Percentiles rank a stretch among this genome's conserved stretches.
phyloP scores from a whole-genome alignment of 140 eudicot species.

The Ambrosia hybrid region DNA sequence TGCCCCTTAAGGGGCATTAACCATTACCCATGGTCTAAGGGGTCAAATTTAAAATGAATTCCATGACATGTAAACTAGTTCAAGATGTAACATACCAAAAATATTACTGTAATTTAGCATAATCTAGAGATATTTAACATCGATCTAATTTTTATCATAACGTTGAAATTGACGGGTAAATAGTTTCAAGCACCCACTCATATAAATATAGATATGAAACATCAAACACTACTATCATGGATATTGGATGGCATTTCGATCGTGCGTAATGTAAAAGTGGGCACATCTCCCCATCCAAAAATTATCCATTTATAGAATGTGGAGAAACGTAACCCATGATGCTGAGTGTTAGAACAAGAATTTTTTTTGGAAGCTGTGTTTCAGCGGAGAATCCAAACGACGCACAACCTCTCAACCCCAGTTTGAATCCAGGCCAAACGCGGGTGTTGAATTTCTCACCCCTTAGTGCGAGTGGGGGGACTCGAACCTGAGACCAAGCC shows the following conservation, averaged over 20 bases:
- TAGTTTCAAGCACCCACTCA: slow-evolving; percentile 4
- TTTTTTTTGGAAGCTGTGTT: too few species aligned
- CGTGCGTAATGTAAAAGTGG: neutral
- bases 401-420: too few species aligned
- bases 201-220: neutral
- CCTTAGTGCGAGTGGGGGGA: too few species aligned
- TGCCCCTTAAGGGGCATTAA: too few species aligned
- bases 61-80: neutral
- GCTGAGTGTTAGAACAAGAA: neutral
- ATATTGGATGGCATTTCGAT: neutral
- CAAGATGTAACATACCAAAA: neutral
- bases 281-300: slow-evolving; percentile 7
- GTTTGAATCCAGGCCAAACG: too few species aligned
- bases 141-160: too few species aligned
- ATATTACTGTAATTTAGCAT: too few species aligned
- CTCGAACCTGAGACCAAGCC: too few species aligned
- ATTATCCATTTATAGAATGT: slow-evolving; percentile 2
- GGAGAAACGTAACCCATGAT: neutral
- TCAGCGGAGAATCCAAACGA: too few species aligned
- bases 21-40: neutral
- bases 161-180: too few species aligned
- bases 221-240: neutral
- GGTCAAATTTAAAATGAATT: neutral
- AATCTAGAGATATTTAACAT: too few species aligned
- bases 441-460: too few species aligned